A percentile compares a stretch with the other conserved stretches of the same genome.
Conservation (phyloP, 2,329 filamentous ascomycete species). For the Ceratocystis cacaofunesta region DNA sequence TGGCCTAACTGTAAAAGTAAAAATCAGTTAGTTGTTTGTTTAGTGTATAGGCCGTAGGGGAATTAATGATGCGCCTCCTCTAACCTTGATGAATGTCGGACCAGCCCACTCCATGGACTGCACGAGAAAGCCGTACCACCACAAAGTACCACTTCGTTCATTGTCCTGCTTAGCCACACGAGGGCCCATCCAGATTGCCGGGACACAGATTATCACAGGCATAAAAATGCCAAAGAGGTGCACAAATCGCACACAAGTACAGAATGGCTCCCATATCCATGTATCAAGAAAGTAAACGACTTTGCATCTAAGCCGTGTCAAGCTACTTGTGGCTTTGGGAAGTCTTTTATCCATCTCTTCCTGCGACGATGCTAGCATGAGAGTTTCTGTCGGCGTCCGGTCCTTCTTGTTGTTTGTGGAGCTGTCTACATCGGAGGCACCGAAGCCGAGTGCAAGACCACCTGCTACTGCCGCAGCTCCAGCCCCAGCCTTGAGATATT, state of each 20-base stretch:
- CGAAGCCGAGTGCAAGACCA: conserved; percentile 3
- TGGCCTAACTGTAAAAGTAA: conserved; percentile 57
- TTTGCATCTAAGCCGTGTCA: conserved; percentile 42
- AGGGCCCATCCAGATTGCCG: conserved; percentile 63
- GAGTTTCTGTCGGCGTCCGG: conserved; percentile 39
- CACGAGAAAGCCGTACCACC: conserved; percentile 90
- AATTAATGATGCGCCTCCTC: conserved; percentile 10
- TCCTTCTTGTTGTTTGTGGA: conserved; percentile 2
- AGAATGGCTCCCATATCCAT: conserved; percentile 71
- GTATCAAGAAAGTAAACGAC: conserved; percentile 53
- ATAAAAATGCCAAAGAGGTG: conserved; percentile 81
- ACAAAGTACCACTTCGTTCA: conserved; percentile 68
- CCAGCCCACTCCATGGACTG: conserved; percentile 82
- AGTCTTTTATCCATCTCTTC: conserved; percentile 60
- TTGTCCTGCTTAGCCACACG: conserved; percentile 49
- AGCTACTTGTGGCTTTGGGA: conserved; percentile 43
- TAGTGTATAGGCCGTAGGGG: background rate
- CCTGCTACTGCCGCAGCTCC: background rate
- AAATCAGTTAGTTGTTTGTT: background rate
- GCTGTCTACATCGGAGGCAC: background rate
- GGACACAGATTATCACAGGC: conserved; percentile 69
- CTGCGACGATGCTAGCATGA: conserved; percentile 74
- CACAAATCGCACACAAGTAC: conserved; percentile 74
- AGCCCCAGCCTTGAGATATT: conserved; percentile 8
- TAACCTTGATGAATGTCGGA: conserved; percentile 90